Evolutionary conservation across 1,284 basidiomycete genomes (phyloP).

Genomic region (Ceratobasidium sp.): DNA sequence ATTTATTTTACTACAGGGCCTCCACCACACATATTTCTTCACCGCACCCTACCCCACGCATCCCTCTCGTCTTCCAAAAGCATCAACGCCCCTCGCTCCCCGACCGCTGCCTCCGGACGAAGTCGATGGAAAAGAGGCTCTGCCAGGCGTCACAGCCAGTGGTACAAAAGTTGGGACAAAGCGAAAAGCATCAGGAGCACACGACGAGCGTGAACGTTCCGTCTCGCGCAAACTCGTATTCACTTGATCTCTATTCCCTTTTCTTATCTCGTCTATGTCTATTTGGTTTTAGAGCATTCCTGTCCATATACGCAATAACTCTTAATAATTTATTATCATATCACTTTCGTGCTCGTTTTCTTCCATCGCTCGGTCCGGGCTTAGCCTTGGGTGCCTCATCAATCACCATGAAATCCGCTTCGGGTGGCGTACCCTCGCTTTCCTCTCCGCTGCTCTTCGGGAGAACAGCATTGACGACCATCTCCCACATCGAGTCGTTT

Average conservation of each 20-base stretch:
- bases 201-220: conserved; percentile 52
- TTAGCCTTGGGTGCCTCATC: not conserved
- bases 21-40: conserved; percentile 80
- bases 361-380: not conserved
- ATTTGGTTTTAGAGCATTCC: not conserved
- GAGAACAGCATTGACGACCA: conserved; percentile 58
- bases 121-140: conserved; percentile 68
- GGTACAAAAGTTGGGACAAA: conserved; percentile 56
- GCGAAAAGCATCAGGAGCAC: conserved; percentile 55
- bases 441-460: conserved; percentile 7
- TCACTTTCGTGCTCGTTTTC: conserved; percentile 32
- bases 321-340: conserved; percentile 32
- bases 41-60: conserved; percentile 80
- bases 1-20: conserved; percentile 58
- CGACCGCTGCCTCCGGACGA: conserved; percentile 65
- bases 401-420: conserved; percentile 24
- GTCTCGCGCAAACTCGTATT: conserved; percentile 61
- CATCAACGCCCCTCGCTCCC: conserved; percentile 50
- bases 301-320: conserved; percentile 1
- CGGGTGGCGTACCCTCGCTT: not conserved
- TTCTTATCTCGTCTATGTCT: no score
- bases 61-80: conserved; percentile 83
- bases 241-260: conserved; percentile 43
- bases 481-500: conserved; percentile 91
- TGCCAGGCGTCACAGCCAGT: conserved; percentile 52